Conservation (phyloP, 2,329 filamentous ascomycete genomes). For the Coleophoma cylindrospora region DNA sequence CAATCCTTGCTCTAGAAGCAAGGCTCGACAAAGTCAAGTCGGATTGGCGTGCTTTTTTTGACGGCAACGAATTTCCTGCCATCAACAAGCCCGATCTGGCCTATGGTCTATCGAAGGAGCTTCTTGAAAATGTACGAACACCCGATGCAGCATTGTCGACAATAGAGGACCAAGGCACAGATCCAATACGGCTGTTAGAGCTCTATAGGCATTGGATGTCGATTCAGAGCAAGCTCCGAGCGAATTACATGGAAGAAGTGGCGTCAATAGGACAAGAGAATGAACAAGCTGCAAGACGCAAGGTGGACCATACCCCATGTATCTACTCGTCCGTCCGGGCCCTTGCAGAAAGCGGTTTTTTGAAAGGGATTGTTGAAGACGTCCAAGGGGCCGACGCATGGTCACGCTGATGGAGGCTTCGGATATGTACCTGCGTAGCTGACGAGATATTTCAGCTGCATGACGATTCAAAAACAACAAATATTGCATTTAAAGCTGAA, state of each 20-base stretch:
- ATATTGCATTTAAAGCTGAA: too few relatives aligned
- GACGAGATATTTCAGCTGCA: too few relatives aligned
- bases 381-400: background rate
- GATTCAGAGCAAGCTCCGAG: constrained; percentile 37
- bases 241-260: constrained; percentile 44
- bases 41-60: constrained; percentile 36
- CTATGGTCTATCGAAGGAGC: constrained; percentile 13
- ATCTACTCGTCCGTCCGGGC: constrained; percentile 65
- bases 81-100: constrained; percentile 6
- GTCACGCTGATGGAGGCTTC: too few relatives aligned
- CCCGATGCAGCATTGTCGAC: constrained; percentile 1
- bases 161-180: constrained; percentile 7
- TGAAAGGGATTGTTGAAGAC: constrained; percentile 38
- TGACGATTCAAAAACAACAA: too few relatives aligned
- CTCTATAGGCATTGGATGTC: constrained; percentile 33
- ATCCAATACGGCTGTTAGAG: constrained; percentile 24
- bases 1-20: constrained; percentile 32
- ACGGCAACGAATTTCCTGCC: background rate
- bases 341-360: constrained; percentile 60
- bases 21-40: constrained; percentile 32
- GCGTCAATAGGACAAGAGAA: constrained; percentile 41
- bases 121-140: constrained; percentile 8
- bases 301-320: constrained; percentile 64
- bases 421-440: too few relatives aligned
- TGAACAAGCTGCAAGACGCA: constrained; percentile 46